phyloP scores from a whole-genome alignment of 1,284 basidiomycete species.

The Leucoagaricus sp. region DNA sequence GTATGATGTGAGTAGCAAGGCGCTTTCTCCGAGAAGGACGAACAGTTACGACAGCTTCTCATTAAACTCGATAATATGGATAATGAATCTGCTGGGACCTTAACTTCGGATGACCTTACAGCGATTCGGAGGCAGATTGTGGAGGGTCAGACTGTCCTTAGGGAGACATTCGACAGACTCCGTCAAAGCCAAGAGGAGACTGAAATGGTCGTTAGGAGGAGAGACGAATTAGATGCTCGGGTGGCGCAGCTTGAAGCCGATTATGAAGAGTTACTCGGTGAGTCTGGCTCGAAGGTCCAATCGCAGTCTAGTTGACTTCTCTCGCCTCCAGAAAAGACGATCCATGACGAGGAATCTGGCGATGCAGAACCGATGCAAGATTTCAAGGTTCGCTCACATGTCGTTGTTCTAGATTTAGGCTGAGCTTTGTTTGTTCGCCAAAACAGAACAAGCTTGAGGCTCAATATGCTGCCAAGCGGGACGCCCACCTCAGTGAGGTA shows the following conservation, averaged over 20 bases:
- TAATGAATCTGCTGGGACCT: slow-evolving; percentile 47
- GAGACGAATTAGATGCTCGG: slow-evolving; percentile 87
- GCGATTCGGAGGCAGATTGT: slow-evolving; percentile 84
- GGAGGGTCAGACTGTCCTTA: slow-evolving; percentile 84
- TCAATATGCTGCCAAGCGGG: slow-evolving; percentile 91
- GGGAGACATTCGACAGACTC: slow-evolving; percentile 90
- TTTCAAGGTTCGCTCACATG: slow-evolving; percentile 70
- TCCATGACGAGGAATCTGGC: slow-evolving; percentile 80
- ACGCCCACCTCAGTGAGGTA: slow-evolving; percentile 86
- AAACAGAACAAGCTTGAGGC: slow-evolving; percentile 87
- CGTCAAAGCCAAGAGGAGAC: slow-evolving; percentile 92
- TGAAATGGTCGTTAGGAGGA: slow-evolving; percentile 80
- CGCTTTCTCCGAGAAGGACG: slow-evolving; percentile 91
- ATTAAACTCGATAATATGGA: slow-evolving; percentile 83
- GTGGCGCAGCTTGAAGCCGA: slow-evolving; percentile 85
- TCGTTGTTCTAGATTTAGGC: slow-evolving; percentile 16
- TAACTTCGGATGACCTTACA: slow-evolving; percentile 79
- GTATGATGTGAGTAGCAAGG: slow-evolving; percentile 56
- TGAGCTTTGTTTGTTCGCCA: slow-evolving; percentile 17
- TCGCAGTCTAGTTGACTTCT: slow-evolving; percentile 16
- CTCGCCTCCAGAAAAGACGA: slow-evolving; percentile 70
- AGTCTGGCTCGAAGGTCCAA: slow-evolving; percentile 16
- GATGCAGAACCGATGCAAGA: slow-evolving; percentile 86
- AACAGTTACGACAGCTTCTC: slow-evolving; percentile 83
- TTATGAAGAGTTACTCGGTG: slow-evolving; percentile 94